Base-by-base conservation (phyloP, 108 stramenopile species). In the Cyclotella atomus region DNA sequence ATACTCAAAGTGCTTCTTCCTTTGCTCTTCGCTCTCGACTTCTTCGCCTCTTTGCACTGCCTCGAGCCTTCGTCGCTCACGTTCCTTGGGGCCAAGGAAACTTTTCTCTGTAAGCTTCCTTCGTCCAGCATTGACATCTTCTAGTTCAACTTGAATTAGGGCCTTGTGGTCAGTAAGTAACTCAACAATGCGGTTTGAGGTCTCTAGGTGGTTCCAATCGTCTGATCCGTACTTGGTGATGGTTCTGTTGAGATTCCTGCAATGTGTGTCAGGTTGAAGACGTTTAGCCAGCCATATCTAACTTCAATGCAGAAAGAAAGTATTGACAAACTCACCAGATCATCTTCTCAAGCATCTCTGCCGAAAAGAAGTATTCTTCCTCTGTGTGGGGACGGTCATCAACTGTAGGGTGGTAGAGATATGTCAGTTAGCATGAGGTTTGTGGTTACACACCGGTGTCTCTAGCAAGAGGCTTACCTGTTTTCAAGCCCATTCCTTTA, bases 81-180 rank as follows among this genome's bases (percentile, higher is more conserved):
- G 50, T 30, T 69, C 68, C n/a, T 78, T 65, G 1, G 77, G 71
- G 24, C 80, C 76, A 7, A 81, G 70, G 55, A 72, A 66, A 34
- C 64, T 70, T 33, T 57, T 71, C 3, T 65, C 63, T 0, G 70
- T 71, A 43, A 77, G 63, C 30, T 46, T 0, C 7, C 78, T 57
- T 23, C 34, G 28, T 16, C 73, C 78, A 20, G 59, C 7, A 14
- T 61, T 59, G 38, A 79, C 73, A 1, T 79, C 73, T 15, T 74
- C 46, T 3, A 75, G 43, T 52, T 79, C 78, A 21, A 19, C 14
- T 59, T 68, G 66, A 33, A 74, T 17, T 8, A 62, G 46, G 27
- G 0, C 25, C 14, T 30, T 47, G 41, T 79, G 78, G 49, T 75
- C 73, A 10, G 46, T 50, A n/a, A 79, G 52, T 15, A 79, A 49